Base-by-base conservation (phyloP, 768 basidiomycete genomes). In the Hysterangium stoloniferum region DNA sequence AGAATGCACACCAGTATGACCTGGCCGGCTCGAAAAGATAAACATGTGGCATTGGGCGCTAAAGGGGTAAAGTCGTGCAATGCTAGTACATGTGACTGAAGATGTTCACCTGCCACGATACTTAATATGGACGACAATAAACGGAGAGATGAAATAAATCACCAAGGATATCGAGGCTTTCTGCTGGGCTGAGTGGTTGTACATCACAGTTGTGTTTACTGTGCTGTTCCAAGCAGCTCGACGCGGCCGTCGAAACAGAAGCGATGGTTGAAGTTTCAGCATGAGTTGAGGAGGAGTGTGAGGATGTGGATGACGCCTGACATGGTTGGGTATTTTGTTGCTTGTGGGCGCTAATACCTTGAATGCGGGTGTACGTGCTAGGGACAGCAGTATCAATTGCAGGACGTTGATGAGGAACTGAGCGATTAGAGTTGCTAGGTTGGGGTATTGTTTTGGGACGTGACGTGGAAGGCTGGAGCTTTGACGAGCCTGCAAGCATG, bases 21-120 rank as follows among this genome's bases (percentile, higher is more conserved):
- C 61, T 97, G 87, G 3, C 95, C 94, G 1, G 89, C 85, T 36
- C 78, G 77, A 70, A 99, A 98, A 19, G 83, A 75, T 33, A 99
- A 78, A 65, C 91, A 95, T 7, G 86, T 89, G 7, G 81, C 77
- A 59, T 76, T 82, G 52, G 78, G 76, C 31, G 80, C 74, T 27
- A 84, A 76, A 24, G 88, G 86, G 20, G 68, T 61, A 59, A 92
- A 98, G 64, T 96, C 92, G 62, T 98, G 93, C 74, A 95, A 85
- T 3, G 95, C 92, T 20, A 90, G 70, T 4, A 94, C 92, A 64
- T 82, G 49, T 11, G 49, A 51, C 4, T 51, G 49, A 9, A 91
- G 62, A 89, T 88, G 15, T 54, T 56, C 28, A 42, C 27, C 47
- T 55, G 34, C 25, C 5, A 15, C 12, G 8, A 48, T 15, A 12